Conservation (phyloP, 345 rosid species). For the Linum trigynum region DNA sequence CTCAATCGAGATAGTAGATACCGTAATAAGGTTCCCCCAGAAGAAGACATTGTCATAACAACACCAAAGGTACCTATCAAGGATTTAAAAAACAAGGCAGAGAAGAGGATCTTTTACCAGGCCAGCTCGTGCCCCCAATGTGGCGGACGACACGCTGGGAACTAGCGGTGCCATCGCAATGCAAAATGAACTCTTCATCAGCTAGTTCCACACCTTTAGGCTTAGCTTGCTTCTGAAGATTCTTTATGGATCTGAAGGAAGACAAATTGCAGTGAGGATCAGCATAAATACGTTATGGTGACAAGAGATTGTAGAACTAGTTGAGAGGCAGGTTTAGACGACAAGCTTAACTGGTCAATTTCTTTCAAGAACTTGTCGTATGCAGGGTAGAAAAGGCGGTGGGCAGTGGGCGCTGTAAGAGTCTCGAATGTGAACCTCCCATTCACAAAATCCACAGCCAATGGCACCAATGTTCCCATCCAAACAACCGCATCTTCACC, state of each 20-base stretch:
- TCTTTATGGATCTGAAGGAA: slow-evolving; percentile 49
- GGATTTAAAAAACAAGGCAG: slow-evolving; percentile 2
- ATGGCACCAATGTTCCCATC: slow-evolving; percentile 60
- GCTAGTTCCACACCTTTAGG: slow-evolving; percentile 68
- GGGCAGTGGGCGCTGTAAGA: slow-evolving; percentile 59
- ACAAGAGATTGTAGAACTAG: not conserved
- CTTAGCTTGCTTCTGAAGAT: slow-evolving; percentile 58
- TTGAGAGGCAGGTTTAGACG: not conserved
- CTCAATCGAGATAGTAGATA: no score
- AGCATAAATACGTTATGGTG: not conserved
- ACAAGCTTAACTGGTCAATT: slow-evolving; percentile 48
- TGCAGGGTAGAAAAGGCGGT: slow-evolving; percentile 70
- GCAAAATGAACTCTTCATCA: slow-evolving; percentile 76
- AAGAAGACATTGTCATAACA: no score
- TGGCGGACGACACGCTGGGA: slow-evolving; percentile 81
- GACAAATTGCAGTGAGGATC: slow-evolving; percentile 1
- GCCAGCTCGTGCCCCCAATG: slow-evolving; percentile 82
- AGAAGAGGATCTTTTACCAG: slow-evolving; percentile 29
- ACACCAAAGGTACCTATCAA: no score
- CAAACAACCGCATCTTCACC: slow-evolving; percentile 83
- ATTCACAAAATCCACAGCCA: slow-evolving; percentile 53
- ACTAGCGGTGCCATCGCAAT: slow-evolving; percentile 81
- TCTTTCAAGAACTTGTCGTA: slow-evolving; percentile 66
- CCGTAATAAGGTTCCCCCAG: no score
- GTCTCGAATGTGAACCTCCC: slow-evolving; percentile 84